Percentiles rank a stretch among this genome's conserved stretches.
Conservation (phyloP, 306 rosid species). For the Rosa multiflora region DNA sequence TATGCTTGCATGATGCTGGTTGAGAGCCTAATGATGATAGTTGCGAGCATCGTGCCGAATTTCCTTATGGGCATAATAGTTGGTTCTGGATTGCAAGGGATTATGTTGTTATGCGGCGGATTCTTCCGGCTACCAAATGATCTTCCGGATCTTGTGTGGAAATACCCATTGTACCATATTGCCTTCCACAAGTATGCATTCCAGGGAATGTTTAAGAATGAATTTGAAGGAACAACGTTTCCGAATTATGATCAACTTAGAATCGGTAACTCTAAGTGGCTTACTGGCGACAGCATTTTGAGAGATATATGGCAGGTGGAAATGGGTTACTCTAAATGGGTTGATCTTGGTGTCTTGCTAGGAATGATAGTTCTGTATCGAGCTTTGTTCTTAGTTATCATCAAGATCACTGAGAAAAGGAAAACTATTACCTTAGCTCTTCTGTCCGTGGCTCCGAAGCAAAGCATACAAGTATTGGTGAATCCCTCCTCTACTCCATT, state of each 20-base stretch:
- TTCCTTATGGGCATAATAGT: conserved; percentile 71
- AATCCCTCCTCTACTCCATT: conserved; percentile 22
- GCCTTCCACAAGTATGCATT: conserved; percentile 60
- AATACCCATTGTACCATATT: conserved; percentile 50
- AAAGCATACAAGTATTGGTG: conserved; percentile 6
- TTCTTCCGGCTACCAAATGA: conserved; percentile 54
- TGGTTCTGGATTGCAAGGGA: conserved; percentile 72
- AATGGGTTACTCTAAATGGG: conserved; percentile 61
- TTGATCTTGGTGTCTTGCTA: conserved; percentile 48
- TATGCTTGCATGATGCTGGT: conserved; percentile 53
- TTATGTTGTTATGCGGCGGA: conserved; percentile 53
- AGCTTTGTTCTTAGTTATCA: conserved; percentile 42
- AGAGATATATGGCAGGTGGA: conserved; percentile 36
- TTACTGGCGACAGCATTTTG: conserved; percentile 39
- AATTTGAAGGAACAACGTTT: conserved; percentile 45
- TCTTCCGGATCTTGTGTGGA: conserved; percentile 54
- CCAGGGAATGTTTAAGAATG: conserved; percentile 69
- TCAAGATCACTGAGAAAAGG: conserved; percentile 44
- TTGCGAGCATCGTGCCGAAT: conserved; percentile 69
- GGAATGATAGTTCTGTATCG: conserved; percentile 56
- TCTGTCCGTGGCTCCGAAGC: conserved; percentile 5
- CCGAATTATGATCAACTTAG: neutral
- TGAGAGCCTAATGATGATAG: conserved; percentile 80
- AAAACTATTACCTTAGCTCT: conserved; percentile 29
- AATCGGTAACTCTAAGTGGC: neutral